Base-by-base conservation (phyloP, 2,329 filamentous ascomycete species). In the Phaeophleospora eucalypticola region DNA sequence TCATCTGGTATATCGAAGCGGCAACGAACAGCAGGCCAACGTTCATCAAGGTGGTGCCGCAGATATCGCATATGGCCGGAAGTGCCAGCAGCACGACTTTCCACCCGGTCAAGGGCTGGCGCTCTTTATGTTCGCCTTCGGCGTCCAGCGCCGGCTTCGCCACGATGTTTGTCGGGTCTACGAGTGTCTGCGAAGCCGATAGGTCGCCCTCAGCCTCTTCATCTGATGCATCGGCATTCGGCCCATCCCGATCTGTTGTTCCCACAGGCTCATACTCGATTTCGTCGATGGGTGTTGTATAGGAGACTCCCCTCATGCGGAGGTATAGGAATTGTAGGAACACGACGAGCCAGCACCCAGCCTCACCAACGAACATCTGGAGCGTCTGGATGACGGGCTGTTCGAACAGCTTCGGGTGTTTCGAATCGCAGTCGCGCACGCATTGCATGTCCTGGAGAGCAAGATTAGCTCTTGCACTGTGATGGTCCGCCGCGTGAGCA, bases 1-100 rank as follows among this genome's bases (percentile, higher is more conserved):
- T 97, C 93, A 98, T 98, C 71, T 98, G 93, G 71, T 96, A 98
- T 63, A 98, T 96, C 51, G 88, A 94, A 1, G 93, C 89, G 10
- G 88, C 93, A 18, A 97, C 90, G 65, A 97, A 90, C 40, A 97
- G 77, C 57, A 98, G 76, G 3, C 93, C 93, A 3, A 89, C 87
- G 64, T 98, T 98, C 90, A 98, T 97, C 45, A 97, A 79, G 3
- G 93, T 98, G 3, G 93, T 98, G 39, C 89, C 93, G 18, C 87
- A 82, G 55, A 97, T 95, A 66, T 98, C 93, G 70, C 90, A 96
- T 63, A 89, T 85, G 35, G 93, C 87, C 1, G 93, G 93, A 9
- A 95, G 73, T 6, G 89, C 84, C 44, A 98, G 79, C 21, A 97
- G 69, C 3, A 85, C 62, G 16, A 95, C 77, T 52, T 80, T 84